Evolutionary conservation across 1,139 yeast species (phyloP).

Genomic region (Blastobotrys aristatus): DNA sequence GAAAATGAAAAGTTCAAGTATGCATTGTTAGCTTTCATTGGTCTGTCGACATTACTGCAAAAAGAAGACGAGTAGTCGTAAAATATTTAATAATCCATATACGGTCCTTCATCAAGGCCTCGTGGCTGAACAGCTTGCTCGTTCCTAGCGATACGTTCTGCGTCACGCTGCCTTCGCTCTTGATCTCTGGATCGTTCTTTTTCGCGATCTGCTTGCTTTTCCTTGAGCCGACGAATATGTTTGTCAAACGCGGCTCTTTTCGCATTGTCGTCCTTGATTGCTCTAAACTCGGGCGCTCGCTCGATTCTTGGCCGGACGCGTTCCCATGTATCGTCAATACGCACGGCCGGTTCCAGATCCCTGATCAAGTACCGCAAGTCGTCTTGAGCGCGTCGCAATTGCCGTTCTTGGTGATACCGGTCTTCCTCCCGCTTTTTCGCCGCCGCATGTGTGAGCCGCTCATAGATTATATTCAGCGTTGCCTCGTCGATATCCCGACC

Average conservation of each 20-base stretch:
- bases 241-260: conserved; percentile 35
- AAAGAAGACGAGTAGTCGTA: conserved; percentile 27
- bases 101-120: conserved; percentile 27
- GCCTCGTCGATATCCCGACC: conserved; percentile 14
- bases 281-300: conserved; percentile 34
- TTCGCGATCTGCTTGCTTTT: conserved; percentile 23
- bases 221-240: conserved; percentile 30
- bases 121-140: conserved; percentile 19
- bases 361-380: conserved; percentile 37
- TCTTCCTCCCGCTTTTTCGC: conserved; percentile 30
- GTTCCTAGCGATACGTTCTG: conserved; percentile 17
- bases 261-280: conserved; percentile 35
- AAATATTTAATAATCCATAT: conserved; percentile 24
- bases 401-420: conserved; percentile 33
- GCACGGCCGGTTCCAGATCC: conserved; percentile 33
- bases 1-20: conserved; percentile 77
- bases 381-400: conserved; percentile 36
- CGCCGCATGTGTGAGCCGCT: conserved; percentile 9
- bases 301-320: conserved; percentile 33
- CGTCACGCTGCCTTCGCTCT: conserved; percentile 16
- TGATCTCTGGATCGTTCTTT: conserved; percentile 19
- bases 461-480: conserved; percentile 7
- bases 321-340: conserved; percentile 37
- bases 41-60: conserved; percentile 39
- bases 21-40: conserved; percentile 64